These are phyloP conservation scores for Tetradesmus lagerheimii DNA, from an alignment of 139 green algal genomes.

Conservation along the genomic window DNA sequence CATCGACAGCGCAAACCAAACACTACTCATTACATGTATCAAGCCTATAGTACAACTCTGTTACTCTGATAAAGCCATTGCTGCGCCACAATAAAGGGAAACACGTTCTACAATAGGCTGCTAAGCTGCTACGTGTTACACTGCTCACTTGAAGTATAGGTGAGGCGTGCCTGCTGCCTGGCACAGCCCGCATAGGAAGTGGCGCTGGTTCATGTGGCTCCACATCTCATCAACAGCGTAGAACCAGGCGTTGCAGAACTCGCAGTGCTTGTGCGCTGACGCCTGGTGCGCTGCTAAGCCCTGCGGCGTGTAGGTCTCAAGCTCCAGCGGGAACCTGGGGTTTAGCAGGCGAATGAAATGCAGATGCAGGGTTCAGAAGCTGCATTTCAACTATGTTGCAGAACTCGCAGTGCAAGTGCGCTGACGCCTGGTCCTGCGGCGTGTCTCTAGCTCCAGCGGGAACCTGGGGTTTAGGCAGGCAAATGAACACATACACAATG, in stretches of 20 bases:
- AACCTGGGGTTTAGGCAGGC: not conserved
- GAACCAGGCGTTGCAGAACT: slow-evolving; percentile 73
- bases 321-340: slow-evolving; percentile 54
- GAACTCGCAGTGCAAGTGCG: slow-evolving; percentile 76
- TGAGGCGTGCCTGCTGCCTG: slow-evolving; percentile 40
- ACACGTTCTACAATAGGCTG: slow-evolving; percentile 63
- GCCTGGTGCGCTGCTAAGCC: slow-evolving; percentile 59
- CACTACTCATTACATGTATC: slow-evolving; percentile 29
- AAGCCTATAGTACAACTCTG: too few relatives aligned
- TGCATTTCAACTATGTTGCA: slow-evolving; percentile 52
- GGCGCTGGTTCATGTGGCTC: slow-evolving; percentile 57
- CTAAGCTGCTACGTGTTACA: too few relatives aligned
- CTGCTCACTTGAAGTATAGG: slow-evolving; percentile 59
- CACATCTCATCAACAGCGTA: slow-evolving; percentile 75
- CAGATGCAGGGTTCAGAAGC: not conserved
- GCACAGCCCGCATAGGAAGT: slow-evolving; percentile 83
- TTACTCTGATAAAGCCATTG: too few relatives aligned
- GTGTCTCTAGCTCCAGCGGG: slow-evolving; percentile 55
- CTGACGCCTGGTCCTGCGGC: slow-evolving; percentile 40
- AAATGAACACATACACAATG: not conserved
- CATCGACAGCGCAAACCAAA: slow-evolving; percentile 67
- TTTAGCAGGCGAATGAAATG: not conserved
- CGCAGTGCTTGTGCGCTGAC: slow-evolving; percentile 68
- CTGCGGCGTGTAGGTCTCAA: slow-evolving; percentile 43
- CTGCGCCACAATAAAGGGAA: too few relatives aligned